phyloP scores from a whole-genome alignment of 2,329 filamentous ascomycete genomes.

The Fusarium temperatum region DNA sequence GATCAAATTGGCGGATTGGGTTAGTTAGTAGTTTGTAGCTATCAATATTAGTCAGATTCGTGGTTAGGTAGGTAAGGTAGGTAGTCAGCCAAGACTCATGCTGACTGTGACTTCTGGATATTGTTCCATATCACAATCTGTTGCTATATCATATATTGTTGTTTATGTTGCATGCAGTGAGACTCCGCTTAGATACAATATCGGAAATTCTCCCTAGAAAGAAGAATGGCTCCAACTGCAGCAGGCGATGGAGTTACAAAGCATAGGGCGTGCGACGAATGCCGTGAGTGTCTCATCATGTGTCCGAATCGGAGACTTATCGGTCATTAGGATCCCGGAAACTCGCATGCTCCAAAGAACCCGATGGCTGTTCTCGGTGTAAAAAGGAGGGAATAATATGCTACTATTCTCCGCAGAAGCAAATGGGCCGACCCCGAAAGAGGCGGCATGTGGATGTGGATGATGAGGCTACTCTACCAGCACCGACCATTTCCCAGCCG shows the following conservation, averaged over 20 bases:
- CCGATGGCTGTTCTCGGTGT: constrained; percentile 67
- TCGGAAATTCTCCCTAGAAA: not conserved
- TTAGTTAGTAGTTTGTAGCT: not conserved
- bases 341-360: constrained; percentile 71
- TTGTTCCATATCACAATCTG: not conserved
- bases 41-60: constrained; percentile 24
- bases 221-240: constrained; percentile 35
- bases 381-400: constrained; percentile 65
- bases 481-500: not conserved
- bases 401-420: constrained; percentile 71
- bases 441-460: constrained; percentile 52
- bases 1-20: not conserved
- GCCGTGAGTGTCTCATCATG: constrained; percentile 59
- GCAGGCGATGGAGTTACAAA: constrained; percentile 50
- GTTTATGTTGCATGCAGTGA: not conserved
- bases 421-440: constrained; percentile 72
- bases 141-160: not conserved
- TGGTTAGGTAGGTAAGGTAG: not conserved
- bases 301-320: constrained; percentile 43
- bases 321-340: constrained; percentile 64
- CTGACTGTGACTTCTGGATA: constrained; percentile 5
- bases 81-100: not conserved
- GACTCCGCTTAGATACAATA: not conserved
- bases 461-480: constrained; percentile 42
- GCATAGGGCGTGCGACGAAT: constrained; percentile 73